Evolutionary conservation across 2,329 filamentous ascomycete species (phyloP).

Genomic region (Colletotrichum sp.): DNA sequence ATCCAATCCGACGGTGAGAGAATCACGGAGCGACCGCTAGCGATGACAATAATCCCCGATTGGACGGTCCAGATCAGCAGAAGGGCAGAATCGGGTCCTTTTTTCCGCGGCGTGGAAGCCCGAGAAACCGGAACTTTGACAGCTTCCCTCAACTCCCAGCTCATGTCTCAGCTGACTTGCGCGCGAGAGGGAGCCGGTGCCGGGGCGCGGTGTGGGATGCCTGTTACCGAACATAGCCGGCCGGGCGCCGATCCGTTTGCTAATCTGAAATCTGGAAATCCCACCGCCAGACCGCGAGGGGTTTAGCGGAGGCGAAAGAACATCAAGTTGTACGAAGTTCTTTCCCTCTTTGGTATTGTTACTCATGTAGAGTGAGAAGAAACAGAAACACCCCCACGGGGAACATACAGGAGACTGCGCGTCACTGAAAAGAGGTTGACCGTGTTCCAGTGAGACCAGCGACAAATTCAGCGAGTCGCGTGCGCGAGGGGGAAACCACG

Average conservation of each 20-base stretch:
- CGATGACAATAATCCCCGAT: slow-evolving; percentile 8
- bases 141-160: neutral
- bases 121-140: neutral
- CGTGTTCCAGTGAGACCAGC: neutral
- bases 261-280: neutral
- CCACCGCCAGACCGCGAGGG: neutral
- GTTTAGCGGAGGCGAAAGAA: neutral
- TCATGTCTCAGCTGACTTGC: neutral
- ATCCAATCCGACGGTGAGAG: neutral
- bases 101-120: neutral
- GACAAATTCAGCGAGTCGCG: slow-evolving; percentile 15
- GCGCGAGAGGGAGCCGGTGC: neutral
- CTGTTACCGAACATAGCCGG: slow-evolving; percentile 15
- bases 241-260: neutral
- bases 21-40: neutral
- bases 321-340: neutral
- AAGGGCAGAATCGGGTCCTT: neutral
- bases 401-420: neutral
- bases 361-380: neutral
- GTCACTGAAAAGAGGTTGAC: neutral
- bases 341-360: neutral
- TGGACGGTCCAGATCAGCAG: neutral
- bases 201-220: neutral
- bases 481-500: neutral
- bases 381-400: neutral